Evolutionary conservation across 148 eudicot genomes (phyloP).

Genomic region (Chenopodium berlandieri): DNA sequence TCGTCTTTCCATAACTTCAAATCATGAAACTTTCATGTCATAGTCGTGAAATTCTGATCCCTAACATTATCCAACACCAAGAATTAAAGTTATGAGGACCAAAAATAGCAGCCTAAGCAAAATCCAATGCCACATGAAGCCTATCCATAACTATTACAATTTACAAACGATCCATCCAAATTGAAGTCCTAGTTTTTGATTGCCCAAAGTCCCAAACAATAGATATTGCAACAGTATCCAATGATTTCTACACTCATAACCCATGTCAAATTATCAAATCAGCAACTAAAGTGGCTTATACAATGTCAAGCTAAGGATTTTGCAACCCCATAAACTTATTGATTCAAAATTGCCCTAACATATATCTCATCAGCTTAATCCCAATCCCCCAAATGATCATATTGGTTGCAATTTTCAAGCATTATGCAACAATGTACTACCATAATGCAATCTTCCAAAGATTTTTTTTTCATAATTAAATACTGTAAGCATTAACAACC

Average conservation of each 20-base stretch:
- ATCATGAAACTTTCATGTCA: background rate
- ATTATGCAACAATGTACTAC: background rate
- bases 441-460: background rate
- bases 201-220: background rate
- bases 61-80: background rate
- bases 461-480: background rate
- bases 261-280: background rate
- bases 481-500: background rate
- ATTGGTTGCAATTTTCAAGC: background rate
- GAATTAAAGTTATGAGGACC: background rate
- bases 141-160: too few relatives aligned
- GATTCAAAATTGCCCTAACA: background rate
- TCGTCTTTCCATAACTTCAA: background rate
- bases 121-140: background rate
- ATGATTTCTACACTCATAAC: background rate
- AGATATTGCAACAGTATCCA: background rate
- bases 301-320: background rate
- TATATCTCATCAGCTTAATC: background rate
- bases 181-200: background rate
- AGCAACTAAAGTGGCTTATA: background rate
- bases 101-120: background rate
- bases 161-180: too few relatives aligned
- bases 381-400: background rate
- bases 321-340: background rate
- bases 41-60: background rate